Evolutionary conservation across 1,284 basidiomycete genomes (phyloP).

Genomic region (Moesziomyces sp.): DNA sequence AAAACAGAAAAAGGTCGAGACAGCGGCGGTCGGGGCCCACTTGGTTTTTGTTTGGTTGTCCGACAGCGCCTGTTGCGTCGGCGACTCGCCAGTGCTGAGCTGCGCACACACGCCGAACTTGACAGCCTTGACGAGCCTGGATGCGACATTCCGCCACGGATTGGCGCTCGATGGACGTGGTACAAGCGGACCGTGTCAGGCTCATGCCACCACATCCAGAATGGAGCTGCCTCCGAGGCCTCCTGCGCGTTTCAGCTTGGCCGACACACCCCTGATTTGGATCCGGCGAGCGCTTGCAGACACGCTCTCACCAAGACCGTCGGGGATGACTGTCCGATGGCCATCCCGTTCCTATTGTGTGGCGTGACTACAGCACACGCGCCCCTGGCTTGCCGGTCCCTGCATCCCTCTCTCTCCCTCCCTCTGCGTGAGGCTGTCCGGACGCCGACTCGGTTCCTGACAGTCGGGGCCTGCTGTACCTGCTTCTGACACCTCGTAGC

Average conservation of each 20-base stretch:
- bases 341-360: too few species aligned
- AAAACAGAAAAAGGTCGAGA: neutral
- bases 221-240: neutral
- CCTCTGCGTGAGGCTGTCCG: neutral
- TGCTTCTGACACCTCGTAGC: conserved; percentile 21
- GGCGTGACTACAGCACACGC: too few species aligned
- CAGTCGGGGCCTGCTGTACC: conserved; percentile 5
- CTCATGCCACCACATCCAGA: conserved; percentile 7
- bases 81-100: conserved; percentile 4
- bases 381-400: too few species aligned
- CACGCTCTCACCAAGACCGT: neutral
- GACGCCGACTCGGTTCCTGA: conserved; percentile 7
- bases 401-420: too few species aligned
- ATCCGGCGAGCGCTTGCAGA: neutral
- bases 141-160: neutral
- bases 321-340: too few species aligned
- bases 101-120: neutral
- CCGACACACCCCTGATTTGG: conserved; percentile 18
- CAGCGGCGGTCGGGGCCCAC: too few species aligned
- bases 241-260: neutral
- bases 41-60: conserved; percentile 4
- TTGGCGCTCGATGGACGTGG: too few species aligned
- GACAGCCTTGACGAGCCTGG: neutral
- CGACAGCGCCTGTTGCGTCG: conserved; percentile 9
- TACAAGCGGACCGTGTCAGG: neutral